These are phyloP conservation scores for Rhizopogon roseolus DNA, from an alignment of 768 basidiomycete species.

Conservation along the genomic window DNA sequence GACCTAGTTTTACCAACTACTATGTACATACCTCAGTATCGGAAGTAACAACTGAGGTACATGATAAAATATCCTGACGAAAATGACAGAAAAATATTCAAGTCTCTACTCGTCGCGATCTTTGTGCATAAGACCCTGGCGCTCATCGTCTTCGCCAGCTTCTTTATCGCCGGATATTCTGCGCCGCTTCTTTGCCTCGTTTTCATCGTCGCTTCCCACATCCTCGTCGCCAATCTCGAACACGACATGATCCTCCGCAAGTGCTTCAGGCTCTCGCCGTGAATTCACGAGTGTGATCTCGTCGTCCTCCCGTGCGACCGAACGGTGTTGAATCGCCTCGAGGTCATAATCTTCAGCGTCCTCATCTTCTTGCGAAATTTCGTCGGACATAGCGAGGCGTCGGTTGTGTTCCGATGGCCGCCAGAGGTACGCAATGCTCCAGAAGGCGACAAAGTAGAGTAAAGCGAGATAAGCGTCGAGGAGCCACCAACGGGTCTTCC, in stretches of 20 bases:
- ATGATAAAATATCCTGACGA: too few relatives aligned
- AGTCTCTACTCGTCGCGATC: conserved; percentile 29
- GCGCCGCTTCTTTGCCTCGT: conserved; percentile 48
- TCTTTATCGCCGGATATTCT: conserved; percentile 46
- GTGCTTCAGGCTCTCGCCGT: conserved; percentile 40
- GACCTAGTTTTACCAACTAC: too few relatives aligned
- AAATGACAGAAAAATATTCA: too few relatives aligned
- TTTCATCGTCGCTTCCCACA: conserved; percentile 59
- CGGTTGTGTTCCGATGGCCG: conserved; percentile 87
- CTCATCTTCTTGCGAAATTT: conserved; percentile 90
- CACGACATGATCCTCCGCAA: conserved; percentile 70
- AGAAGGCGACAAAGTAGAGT: conserved; percentile 81
- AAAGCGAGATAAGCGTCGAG: conserved; percentile 92
- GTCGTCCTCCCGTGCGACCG: conserved; percentile 50
- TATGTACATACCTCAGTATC: too few relatives aligned
- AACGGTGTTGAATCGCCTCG: conserved; percentile 63
- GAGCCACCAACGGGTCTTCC: conserved; percentile 92
- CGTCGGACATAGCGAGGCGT: conserved; percentile 93
- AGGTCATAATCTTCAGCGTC: conserved; percentile 92
- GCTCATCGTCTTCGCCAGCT: conserved; percentile 49
- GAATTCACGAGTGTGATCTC: conserved; percentile 69
- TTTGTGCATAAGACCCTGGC: conserved; percentile 57
- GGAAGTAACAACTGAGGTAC: too few relatives aligned
- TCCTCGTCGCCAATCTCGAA: conserved; percentile 92
- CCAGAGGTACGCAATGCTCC: conserved; percentile 85